Percentiles rank a stretch among this genome's conserved stretches.
Conservation (phyloP, 345 rosid genomes). For the Eucalyptus polybractea region DNA sequence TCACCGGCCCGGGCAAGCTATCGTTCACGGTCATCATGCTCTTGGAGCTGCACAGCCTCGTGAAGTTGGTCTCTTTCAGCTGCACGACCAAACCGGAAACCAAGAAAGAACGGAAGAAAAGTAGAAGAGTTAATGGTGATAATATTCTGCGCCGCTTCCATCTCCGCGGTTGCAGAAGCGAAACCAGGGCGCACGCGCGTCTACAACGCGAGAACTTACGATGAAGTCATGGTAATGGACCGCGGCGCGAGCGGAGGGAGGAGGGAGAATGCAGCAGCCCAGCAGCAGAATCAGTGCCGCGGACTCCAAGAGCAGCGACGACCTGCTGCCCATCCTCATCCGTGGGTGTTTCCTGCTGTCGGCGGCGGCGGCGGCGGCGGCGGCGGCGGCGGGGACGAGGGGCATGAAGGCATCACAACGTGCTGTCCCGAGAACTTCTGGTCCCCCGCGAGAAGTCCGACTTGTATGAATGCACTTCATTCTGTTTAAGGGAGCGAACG, state of each 20-base stretch:
- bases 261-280: background rate
- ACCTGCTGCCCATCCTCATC: background rate
- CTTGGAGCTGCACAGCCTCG: background rate
- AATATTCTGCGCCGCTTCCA: background rate
- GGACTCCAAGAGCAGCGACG: background rate
- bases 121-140: background rate
- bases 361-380: background rate
- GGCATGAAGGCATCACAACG: background rate
- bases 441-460: background rate
- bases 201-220: background rate
- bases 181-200: background rate
- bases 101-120: no score
- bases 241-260: background rate
- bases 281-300: background rate
- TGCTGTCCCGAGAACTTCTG: background rate
- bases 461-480: background rate
- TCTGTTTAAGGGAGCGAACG: background rate
- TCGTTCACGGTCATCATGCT: background rate
- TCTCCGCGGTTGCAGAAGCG: background rate
- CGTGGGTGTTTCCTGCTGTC: background rate
- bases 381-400: background rate
- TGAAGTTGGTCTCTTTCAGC: background rate
- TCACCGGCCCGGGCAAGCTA: conserved; percentile 1
- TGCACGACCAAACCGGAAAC: background rate
- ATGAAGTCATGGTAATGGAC: background rate